Evolutionary conservation across 1,284 basidiomycete species (phyloP), one percentile per base, ranked within the genome.

Genomic region (Dichomitus squalens): DNA sequence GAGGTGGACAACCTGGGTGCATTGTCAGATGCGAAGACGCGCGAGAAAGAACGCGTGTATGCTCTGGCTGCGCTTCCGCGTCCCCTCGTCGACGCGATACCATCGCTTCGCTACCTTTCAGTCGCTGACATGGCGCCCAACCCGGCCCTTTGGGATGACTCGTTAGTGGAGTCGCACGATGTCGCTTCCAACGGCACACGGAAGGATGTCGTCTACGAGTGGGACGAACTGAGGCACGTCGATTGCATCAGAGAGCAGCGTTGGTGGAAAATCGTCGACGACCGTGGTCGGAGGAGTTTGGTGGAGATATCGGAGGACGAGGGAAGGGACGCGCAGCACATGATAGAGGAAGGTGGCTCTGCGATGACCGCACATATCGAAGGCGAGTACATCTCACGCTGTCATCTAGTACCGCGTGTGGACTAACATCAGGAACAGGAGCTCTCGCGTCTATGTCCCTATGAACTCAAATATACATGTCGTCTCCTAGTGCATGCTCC

Each of bases 241-340:
- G 25, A 41, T 3, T 36, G 25, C 14, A 33, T 61, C 21, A 11
- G 27, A 27, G 47, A 35, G 20, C 31, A 52, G 34, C n/a, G 18
- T 11, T 61, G 57, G 53, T 61, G 60, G 60, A 43, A 52, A 14
- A 20, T 61, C 12, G 57, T 36, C 9, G 57, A 57, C 7, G 48
- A 31, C 5, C 36, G 31, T 3, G 48, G 40, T 0, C 25, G 44
- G 27, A 44, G 57, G 20, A 27, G 4, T 2, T 18, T 58, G 12
- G 50, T 53, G 43, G 29, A 40, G 25, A 54, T 58, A 27, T 39
- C 53, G 18, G 31, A 47, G 33, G 33, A 38, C 1, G 51, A 56
- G 27, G 57, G 57, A 27, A 53, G 56, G 9, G 49, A 27, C 33
- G 49, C 48, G 31, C 46, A 49, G 46, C 11, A 38, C 23, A 2